phyloP scores from a whole-genome alignment of 2,329 filamentous ascomycete genomes.

The Alternaria solani region DNA sequence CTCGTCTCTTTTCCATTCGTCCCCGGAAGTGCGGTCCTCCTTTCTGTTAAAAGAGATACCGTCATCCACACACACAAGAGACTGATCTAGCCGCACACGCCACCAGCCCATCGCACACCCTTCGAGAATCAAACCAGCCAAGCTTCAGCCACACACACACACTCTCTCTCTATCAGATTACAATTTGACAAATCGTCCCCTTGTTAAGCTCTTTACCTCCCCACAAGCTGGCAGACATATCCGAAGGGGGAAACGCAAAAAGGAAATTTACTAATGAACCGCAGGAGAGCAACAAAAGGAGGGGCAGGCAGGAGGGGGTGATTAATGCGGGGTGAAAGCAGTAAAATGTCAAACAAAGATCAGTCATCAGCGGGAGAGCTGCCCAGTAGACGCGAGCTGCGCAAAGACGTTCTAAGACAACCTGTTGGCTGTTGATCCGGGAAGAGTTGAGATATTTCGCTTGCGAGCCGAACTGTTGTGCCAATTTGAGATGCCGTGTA shows the following conservation, averaged over 20 bases:
- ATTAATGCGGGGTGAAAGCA: conserved; percentile 44
- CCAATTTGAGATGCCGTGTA: conserved; percentile 37
- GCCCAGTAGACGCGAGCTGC: conserved; percentile 36
- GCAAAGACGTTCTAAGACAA: conserved; percentile 34
- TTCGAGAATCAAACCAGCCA: conserved; percentile 31
- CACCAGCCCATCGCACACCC: conserved; percentile 22
- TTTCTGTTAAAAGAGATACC: conserved; percentile 17
- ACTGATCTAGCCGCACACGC: conserved; percentile 25
- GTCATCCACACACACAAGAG: conserved; percentile 1
- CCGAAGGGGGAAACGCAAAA: conserved; percentile 44
- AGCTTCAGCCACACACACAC: conserved; percentile 21
- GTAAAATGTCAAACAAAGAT: conserved; percentile 40
- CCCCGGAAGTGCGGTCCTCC: conserved; percentile 43
- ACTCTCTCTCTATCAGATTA: conserved; percentile 23
- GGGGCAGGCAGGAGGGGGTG: conserved; percentile 34
- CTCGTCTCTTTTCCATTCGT: conserved; percentile 24
- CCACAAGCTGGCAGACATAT: conserved; percentile 53
- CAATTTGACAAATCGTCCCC: conserved; percentile 51
- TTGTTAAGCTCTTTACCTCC: conserved; percentile 47
- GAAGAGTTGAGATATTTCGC: conserved; percentile 28
- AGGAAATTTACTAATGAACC: conserved; percentile 38
- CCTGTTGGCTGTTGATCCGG: conserved; percentile 24
- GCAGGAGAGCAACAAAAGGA: conserved; percentile 36
- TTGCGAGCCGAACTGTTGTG: conserved; percentile 31
- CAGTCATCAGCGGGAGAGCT: conserved; percentile 38